Percentiles rank a stretch among this genome's conserved stretches.
Conservation (phyloP, 2,329 filamentous ascomycete species). For the Cercospora zeina region DNA sequence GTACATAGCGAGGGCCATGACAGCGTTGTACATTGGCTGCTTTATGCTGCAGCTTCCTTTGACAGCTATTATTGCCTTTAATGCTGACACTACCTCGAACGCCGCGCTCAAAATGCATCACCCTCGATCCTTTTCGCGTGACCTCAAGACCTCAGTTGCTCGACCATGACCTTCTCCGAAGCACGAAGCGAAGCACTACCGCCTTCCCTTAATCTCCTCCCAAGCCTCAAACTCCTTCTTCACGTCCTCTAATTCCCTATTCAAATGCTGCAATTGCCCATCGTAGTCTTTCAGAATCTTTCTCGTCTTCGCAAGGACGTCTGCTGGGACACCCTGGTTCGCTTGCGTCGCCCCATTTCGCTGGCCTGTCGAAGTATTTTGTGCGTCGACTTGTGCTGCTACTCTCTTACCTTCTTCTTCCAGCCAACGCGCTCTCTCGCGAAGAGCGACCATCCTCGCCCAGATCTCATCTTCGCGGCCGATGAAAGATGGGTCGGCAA, state of each 20-base stretch:
- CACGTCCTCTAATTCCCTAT: conserved; percentile 62
- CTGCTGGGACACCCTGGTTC: conserved; percentile 62
- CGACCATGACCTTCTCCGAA: neutral
- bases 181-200: neutral
- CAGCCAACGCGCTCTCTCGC: conserved; percentile 70
- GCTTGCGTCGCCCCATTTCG: conserved; percentile 48
- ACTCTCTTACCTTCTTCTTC: conserved; percentile 73
- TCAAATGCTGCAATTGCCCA: conserved; percentile 72
- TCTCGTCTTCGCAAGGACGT: conserved; percentile 70
- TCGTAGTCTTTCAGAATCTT: conserved; percentile 83
- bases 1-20: neutral
- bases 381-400: conserved; percentile 49
- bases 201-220: conserved; percentile 41
- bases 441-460: conserved; percentile 74
- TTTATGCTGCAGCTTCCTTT: neutral
- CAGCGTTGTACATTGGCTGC: neutral
- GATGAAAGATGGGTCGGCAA: conserved; percentile 72
- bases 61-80: neutral
- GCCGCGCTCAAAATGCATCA: conserved; percentile 7
- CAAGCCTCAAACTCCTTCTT: conserved; percentile 61
- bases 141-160: neutral
- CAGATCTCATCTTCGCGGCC: conserved; percentile 82
- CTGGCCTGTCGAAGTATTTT: conserved; percentile 43
- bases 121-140: neutral
- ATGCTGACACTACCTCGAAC: conserved; percentile 6